These are phyloP conservation scores for Cymbopogon flexuosus DNA, from an alignment of 202 grass and related monocot species.

Conservation along the genomic window DNA sequence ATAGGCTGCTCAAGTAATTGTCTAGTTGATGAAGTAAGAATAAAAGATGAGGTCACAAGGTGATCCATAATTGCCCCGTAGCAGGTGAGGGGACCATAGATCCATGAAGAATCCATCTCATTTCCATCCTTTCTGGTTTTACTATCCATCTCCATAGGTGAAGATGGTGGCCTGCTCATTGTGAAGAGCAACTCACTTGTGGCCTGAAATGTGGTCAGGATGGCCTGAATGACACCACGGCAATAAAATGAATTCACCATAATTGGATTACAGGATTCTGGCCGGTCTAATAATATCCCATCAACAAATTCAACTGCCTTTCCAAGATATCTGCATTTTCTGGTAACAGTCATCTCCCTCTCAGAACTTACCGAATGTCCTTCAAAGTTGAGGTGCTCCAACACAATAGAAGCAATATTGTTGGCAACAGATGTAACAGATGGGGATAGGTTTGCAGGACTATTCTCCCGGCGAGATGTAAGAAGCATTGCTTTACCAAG, in stretches of 20 bases:
- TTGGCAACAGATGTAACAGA: slow-evolving; percentile 77
- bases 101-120: slow-evolving; percentile 77
- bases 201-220: slow-evolving; percentile 91
- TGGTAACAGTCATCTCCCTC: slow-evolving; percentile 57
- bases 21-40: slow-evolving; percentile 76
- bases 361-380: slow-evolving; percentile 56
- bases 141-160: slow-evolving; percentile 88
- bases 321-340: slow-evolving; percentile 85
- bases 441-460: slow-evolving; percentile 65
- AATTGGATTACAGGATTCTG: slow-evolving; percentile 89
- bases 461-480: slow-evolving; percentile 83
- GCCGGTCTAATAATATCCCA: slow-evolving; percentile 83
- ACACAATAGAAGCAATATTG: slow-evolving; percentile 64
- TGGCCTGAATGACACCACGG: slow-evolving; percentile 71
- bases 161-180: slow-evolving; percentile 54
- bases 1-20: slow-evolving; percentile 97
- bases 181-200: slow-evolving; percentile 94
- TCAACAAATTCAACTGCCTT: slow-evolving; percentile 89
- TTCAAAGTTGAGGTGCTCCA: slow-evolving; percentile 87
- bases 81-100: slow-evolving; percentile 80
- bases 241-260: slow-evolving; percentile 89
- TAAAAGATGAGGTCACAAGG: slow-evolving; percentile 87
- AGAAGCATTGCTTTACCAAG: slow-evolving; percentile 90
- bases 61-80: slow-evolving; percentile 80
- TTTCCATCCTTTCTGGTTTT: slow-evolving; percentile 56